Evolutionary conservation across 371 early-diverging fungal species (phyloP).

Genomic region (Lichtheimia hyalospora): DNA sequence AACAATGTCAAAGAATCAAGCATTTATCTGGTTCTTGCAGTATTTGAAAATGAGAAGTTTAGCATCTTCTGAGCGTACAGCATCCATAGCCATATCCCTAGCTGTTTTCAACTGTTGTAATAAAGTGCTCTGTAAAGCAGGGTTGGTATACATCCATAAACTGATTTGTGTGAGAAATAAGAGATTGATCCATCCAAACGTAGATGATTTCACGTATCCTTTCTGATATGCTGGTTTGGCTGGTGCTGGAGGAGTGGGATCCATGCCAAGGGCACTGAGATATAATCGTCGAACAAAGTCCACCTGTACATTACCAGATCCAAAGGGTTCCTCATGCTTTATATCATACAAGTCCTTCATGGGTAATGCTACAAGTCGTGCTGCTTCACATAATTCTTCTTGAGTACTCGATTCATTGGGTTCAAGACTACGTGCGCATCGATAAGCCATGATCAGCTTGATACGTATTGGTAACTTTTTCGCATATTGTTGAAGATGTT

Average conservation of each 20-base stretch:
- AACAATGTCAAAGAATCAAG: too few relatives aligned
- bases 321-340: background rate
- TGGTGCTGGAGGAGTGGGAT: conserved; percentile 14
- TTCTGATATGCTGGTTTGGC: conserved; percentile 5
- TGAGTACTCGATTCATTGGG: conserved; percentile 8
- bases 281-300: conserved; percentile 24
- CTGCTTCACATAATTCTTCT: conserved; percentile 15
- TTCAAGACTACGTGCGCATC: conserved; percentile 15
- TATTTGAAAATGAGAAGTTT: conserved; percentile 25
- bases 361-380: conserved; percentile 14
- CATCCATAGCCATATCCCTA: conserved; percentile 14
- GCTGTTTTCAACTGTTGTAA: conserved; percentile 9
- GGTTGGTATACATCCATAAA: conserved; percentile 18
- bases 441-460: conserved; percentile 14
- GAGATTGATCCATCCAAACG: conserved; percentile 37
- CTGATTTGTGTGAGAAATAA: conserved; percentile 29
- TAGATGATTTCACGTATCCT: conserved; percentile 3
- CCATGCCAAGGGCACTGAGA: conserved; percentile 19
- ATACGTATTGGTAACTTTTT: background rate
- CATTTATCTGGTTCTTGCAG: background rate
- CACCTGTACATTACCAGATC: conserved; percentile 12
- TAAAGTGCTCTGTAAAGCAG: conserved; percentile 9
- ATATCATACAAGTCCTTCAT: conserved; percentile 14
- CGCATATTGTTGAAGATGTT: background rate
- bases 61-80: conserved; percentile 21